A percentile compares a stretch with the other conserved stretches of the same genome.
Evolutionary conservation across 352 stramenopile genomes (phyloP).

Genomic region (Globisporangium iwayamae): DNA sequence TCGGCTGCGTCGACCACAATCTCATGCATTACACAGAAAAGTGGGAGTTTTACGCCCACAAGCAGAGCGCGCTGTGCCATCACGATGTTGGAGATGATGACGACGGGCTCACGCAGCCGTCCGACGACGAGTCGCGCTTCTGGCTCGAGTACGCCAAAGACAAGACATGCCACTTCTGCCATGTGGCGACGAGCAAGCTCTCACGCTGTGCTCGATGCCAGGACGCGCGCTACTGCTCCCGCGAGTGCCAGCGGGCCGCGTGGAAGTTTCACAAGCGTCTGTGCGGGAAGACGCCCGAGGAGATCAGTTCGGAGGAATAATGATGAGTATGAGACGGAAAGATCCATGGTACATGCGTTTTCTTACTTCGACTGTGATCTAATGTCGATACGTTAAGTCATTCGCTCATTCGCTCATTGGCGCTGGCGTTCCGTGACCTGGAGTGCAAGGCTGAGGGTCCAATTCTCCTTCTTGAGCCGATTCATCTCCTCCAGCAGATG

Average conservation of each 20-base stretch:
- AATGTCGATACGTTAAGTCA: neutral
- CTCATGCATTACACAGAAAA: slow-evolving; percentile 82
- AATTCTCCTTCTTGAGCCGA: slow-evolving; percentile 63
- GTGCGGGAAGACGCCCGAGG: slow-evolving; percentile 51
- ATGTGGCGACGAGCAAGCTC: slow-evolving; percentile 48
- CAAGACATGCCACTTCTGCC: slow-evolving; percentile 69
- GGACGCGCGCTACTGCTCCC: slow-evolving; percentile 74
- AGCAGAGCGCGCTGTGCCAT: slow-evolving; percentile 34
- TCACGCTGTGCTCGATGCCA: slow-evolving; percentile 60
- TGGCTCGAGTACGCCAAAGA: slow-evolving; percentile 58
- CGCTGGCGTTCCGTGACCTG: slow-evolving; percentile 43
- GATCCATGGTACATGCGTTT: slow-evolving; percentile 7
- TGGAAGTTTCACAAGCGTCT: slow-evolving; percentile 80
- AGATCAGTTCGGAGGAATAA: slow-evolving; percentile 28
- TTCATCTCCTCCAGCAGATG: slow-evolving; percentile 52
- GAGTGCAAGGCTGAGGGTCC: slow-evolving; percentile 57
- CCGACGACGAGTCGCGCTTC: slow-evolving; percentile 57
- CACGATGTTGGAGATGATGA: slow-evolving; percentile 31
- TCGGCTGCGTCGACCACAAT: slow-evolving; percentile 71
- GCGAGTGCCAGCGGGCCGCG: slow-evolving; percentile 72
- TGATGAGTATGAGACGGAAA: slow-evolving; percentile 1
- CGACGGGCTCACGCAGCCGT: slow-evolving; percentile 35
- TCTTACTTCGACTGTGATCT: neutral
- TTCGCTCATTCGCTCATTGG: neutral
- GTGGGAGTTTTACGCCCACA: slow-evolving; percentile 68